Conservation (phyloP, 2,329 filamentous ascomycete genomes). For the Colletotrichum sp. region DNA sequence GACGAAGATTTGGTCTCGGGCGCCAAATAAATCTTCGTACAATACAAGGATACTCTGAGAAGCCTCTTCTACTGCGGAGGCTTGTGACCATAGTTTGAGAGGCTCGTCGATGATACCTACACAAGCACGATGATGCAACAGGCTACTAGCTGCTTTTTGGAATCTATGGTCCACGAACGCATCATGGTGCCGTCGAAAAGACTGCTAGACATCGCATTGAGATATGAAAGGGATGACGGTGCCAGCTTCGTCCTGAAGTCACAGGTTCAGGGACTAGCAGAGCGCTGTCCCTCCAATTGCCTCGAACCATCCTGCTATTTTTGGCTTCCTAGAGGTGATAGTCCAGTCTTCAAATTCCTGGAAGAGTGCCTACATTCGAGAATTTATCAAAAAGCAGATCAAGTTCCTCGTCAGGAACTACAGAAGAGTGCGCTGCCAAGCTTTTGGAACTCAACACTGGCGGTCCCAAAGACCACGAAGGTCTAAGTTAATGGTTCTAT, state of each 20-base stretch:
- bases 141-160: background rate
- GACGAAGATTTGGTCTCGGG: background rate
- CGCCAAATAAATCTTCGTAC: background rate
- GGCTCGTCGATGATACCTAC: background rate
- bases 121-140: background rate
- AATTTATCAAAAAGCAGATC: accelerated
- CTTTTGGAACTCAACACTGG: background rate
- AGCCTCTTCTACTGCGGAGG: background rate
- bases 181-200: background rate
- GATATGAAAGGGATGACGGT: accelerated
- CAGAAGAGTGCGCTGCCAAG: background rate
- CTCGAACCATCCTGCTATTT: background rate
- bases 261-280: accelerated
- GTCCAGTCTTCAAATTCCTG: background rate
- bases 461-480: accelerated
- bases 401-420: background rate
- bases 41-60: accelerated
- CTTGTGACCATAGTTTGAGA: background rate
- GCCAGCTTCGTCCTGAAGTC: background rate
- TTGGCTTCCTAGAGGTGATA: background rate
- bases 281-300: background rate
- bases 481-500: background rate
- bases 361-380: background rate
- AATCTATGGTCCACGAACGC: accelerated
- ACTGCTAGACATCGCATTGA: background rate